These are phyloP conservation scores for Angomonas desouzai DNA, from an alignment of 208 protist genomes.

Conservation along the genomic window DNA sequence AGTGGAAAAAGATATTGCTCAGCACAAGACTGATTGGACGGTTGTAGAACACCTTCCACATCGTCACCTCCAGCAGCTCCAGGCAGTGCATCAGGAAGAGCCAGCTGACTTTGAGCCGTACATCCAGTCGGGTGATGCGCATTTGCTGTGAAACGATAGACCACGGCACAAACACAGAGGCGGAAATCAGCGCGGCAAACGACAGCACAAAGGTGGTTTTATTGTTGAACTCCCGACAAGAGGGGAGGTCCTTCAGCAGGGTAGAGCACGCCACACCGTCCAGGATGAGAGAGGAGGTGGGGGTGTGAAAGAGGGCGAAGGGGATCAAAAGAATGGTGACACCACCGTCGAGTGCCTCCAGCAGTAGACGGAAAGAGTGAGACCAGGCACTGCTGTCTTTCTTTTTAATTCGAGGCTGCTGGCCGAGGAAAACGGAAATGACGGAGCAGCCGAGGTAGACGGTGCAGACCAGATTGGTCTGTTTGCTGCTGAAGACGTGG, in stretches of 20 bases:
- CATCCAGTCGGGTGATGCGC: conserved; percentile 39
- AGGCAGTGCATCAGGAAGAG: conserved; percentile 33
- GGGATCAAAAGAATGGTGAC: conserved; percentile 28
- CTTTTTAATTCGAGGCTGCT: conserved; percentile 2
- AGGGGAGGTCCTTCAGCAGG: conserved; percentile 46
- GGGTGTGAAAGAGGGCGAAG: conserved; percentile 40
- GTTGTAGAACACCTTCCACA: conserved; percentile 79
- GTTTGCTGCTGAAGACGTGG: conserved; percentile 22
- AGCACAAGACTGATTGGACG: conserved; percentile 34
- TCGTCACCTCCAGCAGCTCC: conserved; percentile 37
- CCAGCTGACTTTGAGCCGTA: conserved; percentile 32
- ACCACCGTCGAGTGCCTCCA: conserved; percentile 32
- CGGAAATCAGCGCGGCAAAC: conserved; percentile 25
- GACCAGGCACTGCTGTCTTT: conserved; percentile 9
- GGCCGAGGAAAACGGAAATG: conserved; percentile 8
- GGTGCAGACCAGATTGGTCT: conserved; percentile 20
- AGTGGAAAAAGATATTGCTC: conserved; percentile 37
- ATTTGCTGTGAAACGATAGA: conserved; percentile 33
- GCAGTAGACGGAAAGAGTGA: conserved; percentile 15
- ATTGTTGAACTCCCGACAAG: conserved; percentile 26
- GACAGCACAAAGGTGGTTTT: conserved; percentile 27
- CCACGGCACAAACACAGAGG: conserved; percentile 35
- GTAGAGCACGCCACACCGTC: conserved; percentile 67
- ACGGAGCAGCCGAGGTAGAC: conserved; percentile 20
- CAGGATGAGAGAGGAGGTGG: conserved; percentile 40